Evolutionary conservation across 164 flowering plant genomes (phyloP).

Genomic region (Liriodendron chinense): DNA sequence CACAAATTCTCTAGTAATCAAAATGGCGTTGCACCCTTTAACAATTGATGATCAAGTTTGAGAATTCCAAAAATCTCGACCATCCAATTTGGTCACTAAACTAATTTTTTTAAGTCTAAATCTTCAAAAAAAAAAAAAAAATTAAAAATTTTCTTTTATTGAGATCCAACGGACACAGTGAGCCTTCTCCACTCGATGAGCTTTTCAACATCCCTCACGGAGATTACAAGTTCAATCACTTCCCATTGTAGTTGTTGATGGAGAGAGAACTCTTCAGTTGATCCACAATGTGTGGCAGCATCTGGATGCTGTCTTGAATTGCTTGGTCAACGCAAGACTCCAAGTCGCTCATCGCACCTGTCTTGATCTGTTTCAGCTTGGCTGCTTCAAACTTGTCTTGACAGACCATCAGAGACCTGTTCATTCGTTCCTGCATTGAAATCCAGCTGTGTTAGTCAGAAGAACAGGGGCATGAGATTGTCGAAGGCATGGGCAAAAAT

Average conservation of each 20-base stretch:
- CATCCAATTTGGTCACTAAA: not conserved
- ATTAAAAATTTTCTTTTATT: not conserved
- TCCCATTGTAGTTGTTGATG: constrained; percentile 5
- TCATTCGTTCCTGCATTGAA: constrained; percentile 64
- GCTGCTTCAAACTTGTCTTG: constrained; percentile 87
- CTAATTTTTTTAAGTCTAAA: not conserved
- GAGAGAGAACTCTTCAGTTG: constrained; percentile 46
- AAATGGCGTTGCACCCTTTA: too few relatives aligned
- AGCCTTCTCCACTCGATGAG: not conserved
- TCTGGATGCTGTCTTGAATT: constrained; percentile 55
- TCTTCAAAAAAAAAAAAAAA: not conserved
- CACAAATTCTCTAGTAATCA: too few relatives aligned
- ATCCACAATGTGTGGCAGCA: constrained; percentile 64
- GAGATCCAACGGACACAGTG: not conserved
- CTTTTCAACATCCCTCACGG: too few relatives aligned
- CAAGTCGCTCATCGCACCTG: constrained; percentile 44
- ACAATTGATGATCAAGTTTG: too few relatives aligned
- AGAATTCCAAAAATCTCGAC: not conserved
- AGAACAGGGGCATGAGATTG: not conserved
- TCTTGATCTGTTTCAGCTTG: constrained; percentile 46
- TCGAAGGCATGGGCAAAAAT: not conserved
- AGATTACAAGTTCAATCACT: not conserved
- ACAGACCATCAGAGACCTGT: constrained; percentile 84
- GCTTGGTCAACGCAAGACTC: constrained; percentile 80
- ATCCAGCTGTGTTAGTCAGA: not conserved